Conservation (phyloP, 306 rosid genomes). For the Luffa aegyptiaca region DNA sequence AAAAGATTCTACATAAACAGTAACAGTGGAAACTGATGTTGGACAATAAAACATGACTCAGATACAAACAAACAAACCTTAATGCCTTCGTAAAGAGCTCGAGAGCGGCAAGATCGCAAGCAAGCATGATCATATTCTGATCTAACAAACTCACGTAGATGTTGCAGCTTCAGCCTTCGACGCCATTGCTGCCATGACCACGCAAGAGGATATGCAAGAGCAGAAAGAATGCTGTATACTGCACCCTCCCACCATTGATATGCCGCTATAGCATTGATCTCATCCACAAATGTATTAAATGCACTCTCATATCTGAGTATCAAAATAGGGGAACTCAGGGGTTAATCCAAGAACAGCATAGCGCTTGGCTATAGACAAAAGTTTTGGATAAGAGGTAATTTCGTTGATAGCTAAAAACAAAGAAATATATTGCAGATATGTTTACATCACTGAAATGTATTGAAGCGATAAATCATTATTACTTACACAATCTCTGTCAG, state of each 20-base stretch:
- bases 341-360: neutral
- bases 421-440: neutral
- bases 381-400: neutral
- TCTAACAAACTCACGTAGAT: conserved; percentile 84
- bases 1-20: neutral
- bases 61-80: conserved; percentile 45
- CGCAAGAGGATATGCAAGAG: conserved; percentile 80
- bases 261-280: conserved; percentile 80
- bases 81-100: conserved; percentile 97
- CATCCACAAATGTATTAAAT: conserved; percentile 84
- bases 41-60: neutral
- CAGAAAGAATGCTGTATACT: conserved; percentile 56
- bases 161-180: conserved; percentile 77
- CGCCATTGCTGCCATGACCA: conserved; percentile 99
- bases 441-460: neutral
- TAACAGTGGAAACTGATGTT: neutral
- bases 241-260: conserved; percentile 99
- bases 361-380: neutral
- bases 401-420: neutral
- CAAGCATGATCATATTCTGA: conserved; percentile 97
- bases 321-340: conserved; percentile 15
- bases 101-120: conserved; percentile 91
- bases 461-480: conserved; percentile 4
- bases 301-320: conserved; percentile 72
- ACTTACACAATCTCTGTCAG: conserved; percentile 93